Evolutionary conservation across 805 yeast genomes (phyloP), one percentile per base, ranked within the genome.

Genomic region (Ogataea pignaliae): DNA sequence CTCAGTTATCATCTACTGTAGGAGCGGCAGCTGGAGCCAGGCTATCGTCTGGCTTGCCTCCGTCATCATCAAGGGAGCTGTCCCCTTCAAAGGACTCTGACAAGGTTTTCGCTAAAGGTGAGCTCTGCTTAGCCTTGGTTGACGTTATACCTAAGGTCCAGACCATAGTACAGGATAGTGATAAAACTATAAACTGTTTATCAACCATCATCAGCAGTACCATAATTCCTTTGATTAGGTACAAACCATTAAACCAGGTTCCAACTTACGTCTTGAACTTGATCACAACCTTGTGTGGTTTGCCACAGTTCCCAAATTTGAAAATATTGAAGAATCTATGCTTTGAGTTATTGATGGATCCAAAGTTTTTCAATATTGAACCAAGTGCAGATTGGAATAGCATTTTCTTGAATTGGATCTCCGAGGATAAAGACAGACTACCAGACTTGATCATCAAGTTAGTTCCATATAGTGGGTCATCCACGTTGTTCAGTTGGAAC

Each of bases 321-420:
- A 83, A 73, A 55, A 69, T 64, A 2, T 86, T 97, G 95, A 84
- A 76, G 54, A 58, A 72, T 3, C 47, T 80, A 17, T 73, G 89
- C 1, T 69, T 67, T 35, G 98, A 91, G 39, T 62, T 79, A 0
- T 72, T 87, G 44, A 71, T 75, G 57, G 96, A 86, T 57, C 46
- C 71, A 10, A 66, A 67, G 16, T 80, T 88, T 52, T 81, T 88
- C 55, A 40, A 56, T 55, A 2, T 55, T 69, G 30, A 56, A 56
- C 40, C 50, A 38, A 62, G 63, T 39, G 48, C 64, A 3, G 49
- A 63, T 14, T 85, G 96, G 91, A 67, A 68, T 44, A 55, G 65
- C 0, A 70, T 87, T 1, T 64, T 90, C 6, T 57, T 59, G 18
- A 66, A 69, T 11, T 91, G 96, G 96, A 71, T 83, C 3, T 63